A percentile compares a stretch with the other conserved stretches of the same genome.
Evolutionary conservation across 225 moss, liverwort and hornwort genomes (phyloP).

Genomic region (Polytrichum formosum): DNA sequence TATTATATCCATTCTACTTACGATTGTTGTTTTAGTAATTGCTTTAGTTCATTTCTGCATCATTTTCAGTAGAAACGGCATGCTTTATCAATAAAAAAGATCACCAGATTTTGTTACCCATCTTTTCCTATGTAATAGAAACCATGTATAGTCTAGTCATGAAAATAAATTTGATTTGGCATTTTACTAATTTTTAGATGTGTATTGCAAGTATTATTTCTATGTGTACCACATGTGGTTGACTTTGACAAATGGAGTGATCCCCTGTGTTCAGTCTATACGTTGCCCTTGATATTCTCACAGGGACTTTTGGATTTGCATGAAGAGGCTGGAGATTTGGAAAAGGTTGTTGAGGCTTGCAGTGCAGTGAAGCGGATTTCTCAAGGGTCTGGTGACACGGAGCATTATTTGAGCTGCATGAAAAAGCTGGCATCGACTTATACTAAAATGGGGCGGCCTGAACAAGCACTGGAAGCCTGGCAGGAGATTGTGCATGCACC

Average conservation of each 20-base stretch:
- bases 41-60: background rate
- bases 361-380: slow-evolving; percentile 52
- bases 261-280: no score
- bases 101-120: no score
- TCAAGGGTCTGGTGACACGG: slow-evolving; percentile 46
- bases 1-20: background rate
- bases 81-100: background rate
- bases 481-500: slow-evolving; percentile 52
- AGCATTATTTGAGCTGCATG: slow-evolving; percentile 37
- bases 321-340: slow-evolving; percentile 60
- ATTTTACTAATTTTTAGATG: no score
- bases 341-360: slow-evolving; percentile 69
- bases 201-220: no score
- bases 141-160: background rate
- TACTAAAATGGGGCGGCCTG: slow-evolving; percentile 38
- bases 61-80: background rate
- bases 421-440: slow-evolving; percentile 62
- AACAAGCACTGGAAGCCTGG: slow-evolving; percentile 65
- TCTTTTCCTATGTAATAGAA: no score
- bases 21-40: background rate
- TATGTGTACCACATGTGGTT: no score
- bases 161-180: no score
- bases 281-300: slow-evolving; percentile 1
- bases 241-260: no score
- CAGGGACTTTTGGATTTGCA: slow-evolving; percentile 88